phyloP scores from a whole-genome alignment of 768 basidiomycete genomes.

The Pleurotus tuoliensis region DNA sequence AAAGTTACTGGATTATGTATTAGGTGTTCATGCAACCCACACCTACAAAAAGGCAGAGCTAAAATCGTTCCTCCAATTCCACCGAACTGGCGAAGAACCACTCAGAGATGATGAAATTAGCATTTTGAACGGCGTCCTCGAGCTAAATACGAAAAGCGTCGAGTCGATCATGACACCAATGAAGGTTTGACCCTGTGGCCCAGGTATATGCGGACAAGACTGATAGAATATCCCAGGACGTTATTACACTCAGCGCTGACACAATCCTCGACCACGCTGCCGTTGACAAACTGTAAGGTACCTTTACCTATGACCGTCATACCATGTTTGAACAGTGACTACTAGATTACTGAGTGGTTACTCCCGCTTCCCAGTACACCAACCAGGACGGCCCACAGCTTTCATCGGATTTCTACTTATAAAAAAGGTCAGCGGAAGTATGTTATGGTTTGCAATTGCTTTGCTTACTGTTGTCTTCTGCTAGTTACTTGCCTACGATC shows the following conservation, averaged over 20 bases:
- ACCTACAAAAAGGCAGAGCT: conserved; percentile 84
- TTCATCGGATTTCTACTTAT: conserved; percentile 83
- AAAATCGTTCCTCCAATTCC: conserved; percentile 77
- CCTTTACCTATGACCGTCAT: neutral
- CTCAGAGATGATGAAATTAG: conserved; percentile 79
- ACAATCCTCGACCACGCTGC: conserved; percentile 73
- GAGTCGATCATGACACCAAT: conserved; percentile 82
- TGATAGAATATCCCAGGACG: conserved; percentile 48
- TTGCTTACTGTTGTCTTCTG: neutral
- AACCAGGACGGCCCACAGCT: conserved; percentile 57
- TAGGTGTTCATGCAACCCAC: conserved; percentile 69
- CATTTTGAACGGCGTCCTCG: conserved; percentile 77
- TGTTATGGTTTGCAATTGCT: neutral
- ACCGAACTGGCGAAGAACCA: conserved; percentile 72
- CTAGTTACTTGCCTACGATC: conserved; percentile 87
- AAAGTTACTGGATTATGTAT: conserved; percentile 74
- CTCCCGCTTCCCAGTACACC: conserved; percentile 88
- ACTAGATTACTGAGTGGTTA: conserved; percentile 74
- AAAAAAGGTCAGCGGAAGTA: conserved; percentile 56
- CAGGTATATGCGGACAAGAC: conserved; percentile 22
- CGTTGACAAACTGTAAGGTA: conserved; percentile 66
- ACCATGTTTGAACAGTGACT: conserved; percentile 1
- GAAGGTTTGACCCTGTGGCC: conserved; percentile 35
- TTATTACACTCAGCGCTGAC: conserved; percentile 75
- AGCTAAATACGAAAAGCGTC: conserved; percentile 73